Evolutionary conservation across 495 filamentous ascomycete species (phyloP).

Genomic region (Symbiotaphrina buchneri): DNA sequence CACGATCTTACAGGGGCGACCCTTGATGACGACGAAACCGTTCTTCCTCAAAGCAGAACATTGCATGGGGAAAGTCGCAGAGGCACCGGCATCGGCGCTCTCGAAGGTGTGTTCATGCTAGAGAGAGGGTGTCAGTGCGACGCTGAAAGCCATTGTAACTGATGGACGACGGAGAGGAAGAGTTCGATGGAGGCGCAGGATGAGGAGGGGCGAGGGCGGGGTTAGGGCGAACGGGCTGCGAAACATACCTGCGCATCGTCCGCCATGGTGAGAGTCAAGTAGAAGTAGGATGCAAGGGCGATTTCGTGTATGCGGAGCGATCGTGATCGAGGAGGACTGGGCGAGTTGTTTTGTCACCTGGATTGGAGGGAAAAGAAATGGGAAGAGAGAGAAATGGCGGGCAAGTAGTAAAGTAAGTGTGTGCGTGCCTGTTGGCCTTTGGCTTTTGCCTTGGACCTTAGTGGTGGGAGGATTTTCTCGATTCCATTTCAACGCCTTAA

Average conservation of each 20-base stretch:
- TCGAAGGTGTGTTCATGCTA: constrained; percentile 88
- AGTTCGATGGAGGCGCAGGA: constrained; percentile 8
- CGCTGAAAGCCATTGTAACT: neutral
- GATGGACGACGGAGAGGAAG: constrained; percentile 7
- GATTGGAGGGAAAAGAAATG: neutral
- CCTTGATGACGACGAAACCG: constrained; percentile 94
- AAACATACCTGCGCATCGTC: constrained; percentile 27
- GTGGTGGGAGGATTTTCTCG: too few species aligned
- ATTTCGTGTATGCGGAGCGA: too few species aligned
- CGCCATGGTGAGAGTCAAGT: constrained; percentile 16
- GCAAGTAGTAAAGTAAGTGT: too few species aligned
- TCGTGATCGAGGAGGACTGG: too few species aligned
- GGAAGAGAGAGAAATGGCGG: neutral
- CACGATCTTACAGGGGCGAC: constrained; percentile 97
- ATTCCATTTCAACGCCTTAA: too few species aligned
- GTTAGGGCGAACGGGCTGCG: neutral
- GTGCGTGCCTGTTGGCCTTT: too few species aligned
- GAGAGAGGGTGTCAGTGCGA: neutral
- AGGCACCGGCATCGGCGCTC: constrained; percentile 80
- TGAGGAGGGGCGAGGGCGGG: constrained; percentile 3
- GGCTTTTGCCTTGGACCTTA: too few species aligned
- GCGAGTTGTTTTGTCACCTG: too few species aligned
- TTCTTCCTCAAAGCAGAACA: constrained; percentile 99
- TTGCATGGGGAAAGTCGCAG: constrained; percentile 87
- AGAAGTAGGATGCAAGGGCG: constrained; percentile 1